Evolutionary conservation across 2,329 filamentous ascomycete species (phyloP).

Genomic region (Apiospora arundinis): DNA sequence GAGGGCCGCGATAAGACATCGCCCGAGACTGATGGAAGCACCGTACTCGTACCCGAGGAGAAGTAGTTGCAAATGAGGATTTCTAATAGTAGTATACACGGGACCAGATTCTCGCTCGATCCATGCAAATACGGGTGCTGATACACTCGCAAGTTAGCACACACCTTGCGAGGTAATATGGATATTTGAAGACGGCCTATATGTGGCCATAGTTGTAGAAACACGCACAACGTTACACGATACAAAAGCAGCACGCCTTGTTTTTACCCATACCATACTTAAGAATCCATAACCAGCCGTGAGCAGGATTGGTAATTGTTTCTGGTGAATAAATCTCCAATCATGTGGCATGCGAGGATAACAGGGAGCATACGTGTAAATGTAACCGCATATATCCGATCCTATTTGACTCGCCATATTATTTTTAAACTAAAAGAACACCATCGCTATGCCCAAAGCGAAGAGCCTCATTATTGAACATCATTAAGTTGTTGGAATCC

Average conservation of each 20-base stretch:
- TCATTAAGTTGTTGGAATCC: not conserved
- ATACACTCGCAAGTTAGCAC: not conserved
- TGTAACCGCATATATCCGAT: not conserved
- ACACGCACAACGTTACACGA: not conserved
- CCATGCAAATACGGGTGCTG: not conserved
- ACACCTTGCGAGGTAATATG: not conserved
- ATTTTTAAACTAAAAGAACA: not conserved
- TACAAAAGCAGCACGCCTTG: not conserved
- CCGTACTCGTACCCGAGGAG: constrained; percentile 28
- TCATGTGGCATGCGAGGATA: not conserved
- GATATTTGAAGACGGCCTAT: not conserved
- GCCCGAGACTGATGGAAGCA: constrained; percentile 27
- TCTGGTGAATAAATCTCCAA: not conserved
- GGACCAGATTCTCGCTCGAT: not conserved
- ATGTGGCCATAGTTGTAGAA: not conserved
- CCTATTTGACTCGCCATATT: not conserved
- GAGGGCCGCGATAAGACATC: constrained; percentile 31
- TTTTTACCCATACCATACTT: not conserved
- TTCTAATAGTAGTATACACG: not conserved
- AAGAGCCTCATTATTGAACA: not conserved
- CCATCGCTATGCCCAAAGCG: not conserved
- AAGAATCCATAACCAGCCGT: not conserved
- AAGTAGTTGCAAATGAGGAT: not conserved
- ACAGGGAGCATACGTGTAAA: not conserved
- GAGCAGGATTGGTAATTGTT: not conserved